Evolutionary conservation across 805 yeast genomes (phyloP).

Genomic region (Candida piceae): DNA sequence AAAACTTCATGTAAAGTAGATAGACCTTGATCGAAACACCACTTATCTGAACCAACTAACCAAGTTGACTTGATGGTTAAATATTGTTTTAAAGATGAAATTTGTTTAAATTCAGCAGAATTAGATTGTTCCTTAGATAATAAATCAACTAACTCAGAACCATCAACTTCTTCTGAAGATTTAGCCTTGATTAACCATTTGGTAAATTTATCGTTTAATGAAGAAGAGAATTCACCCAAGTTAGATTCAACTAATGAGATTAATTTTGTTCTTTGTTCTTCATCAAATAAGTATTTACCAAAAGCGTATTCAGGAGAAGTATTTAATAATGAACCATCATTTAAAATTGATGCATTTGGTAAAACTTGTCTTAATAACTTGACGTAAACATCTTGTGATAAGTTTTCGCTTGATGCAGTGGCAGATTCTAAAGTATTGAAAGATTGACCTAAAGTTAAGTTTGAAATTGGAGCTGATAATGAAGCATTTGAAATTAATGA

Average conservation of each 20-base stretch:
- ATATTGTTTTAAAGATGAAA: slow-evolving; percentile 42
- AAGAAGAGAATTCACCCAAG: slow-evolving; percentile 40
- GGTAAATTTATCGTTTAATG: slow-evolving; percentile 53
- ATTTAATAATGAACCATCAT: slow-evolving; percentile 56
- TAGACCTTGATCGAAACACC: slow-evolving; percentile 91
- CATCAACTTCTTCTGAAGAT: slow-evolving; percentile 29
- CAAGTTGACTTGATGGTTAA: slow-evolving; percentile 56
- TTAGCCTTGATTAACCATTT: slow-evolving; percentile 62
- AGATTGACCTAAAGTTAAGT: slow-evolving; percentile 52
- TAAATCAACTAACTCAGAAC: slow-evolving; percentile 27
- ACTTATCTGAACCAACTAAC: slow-evolving; percentile 91
- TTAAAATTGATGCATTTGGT: slow-evolving; percentile 44
- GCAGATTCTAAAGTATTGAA: slow-evolving; percentile 23
- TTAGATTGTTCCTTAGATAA: slow-evolving; percentile 33
- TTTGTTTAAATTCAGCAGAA: slow-evolving; percentile 25
- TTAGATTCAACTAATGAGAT: slow-evolving; percentile 40
- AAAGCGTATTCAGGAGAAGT: slow-evolving; percentile 81
- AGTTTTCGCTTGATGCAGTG: slow-evolving; percentile 3
- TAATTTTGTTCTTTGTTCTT: slow-evolving; percentile 46
- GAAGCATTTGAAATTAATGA: slow-evolving; percentile 49
- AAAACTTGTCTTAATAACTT: slow-evolving; percentile 65
- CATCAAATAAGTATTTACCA: slow-evolving; percentile 62
- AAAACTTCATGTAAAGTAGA: slow-evolving; percentile 87
- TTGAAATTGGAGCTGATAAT: slow-evolving; percentile 53
- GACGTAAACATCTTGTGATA: slow-evolving; percentile 54